A percentile compares a stretch with the other conserved stretches of the same genome.
phyloP scores from a whole-genome alignment of 306 rosid genomes.

The Cucumis hystrix region DNA sequence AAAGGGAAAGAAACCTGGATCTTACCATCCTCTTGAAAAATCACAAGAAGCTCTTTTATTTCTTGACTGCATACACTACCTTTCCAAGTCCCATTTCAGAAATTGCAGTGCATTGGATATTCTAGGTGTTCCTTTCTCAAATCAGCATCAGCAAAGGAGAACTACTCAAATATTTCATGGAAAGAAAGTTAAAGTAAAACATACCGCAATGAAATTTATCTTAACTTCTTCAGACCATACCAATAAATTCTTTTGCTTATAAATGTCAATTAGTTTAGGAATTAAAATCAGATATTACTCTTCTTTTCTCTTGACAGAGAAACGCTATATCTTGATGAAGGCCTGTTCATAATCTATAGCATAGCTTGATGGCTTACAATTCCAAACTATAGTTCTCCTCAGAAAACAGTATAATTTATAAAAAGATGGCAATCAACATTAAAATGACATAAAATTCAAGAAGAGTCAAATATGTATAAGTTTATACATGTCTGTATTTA shows the following conservation, averaged over 20 bases:
- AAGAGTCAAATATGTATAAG: background rate
- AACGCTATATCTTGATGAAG: background rate
- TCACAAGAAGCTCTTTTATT: background rate
- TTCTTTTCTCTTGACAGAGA: too few relatives aligned
- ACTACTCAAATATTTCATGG: background rate
- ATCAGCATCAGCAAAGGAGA: background rate
- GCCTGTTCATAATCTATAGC: background rate
- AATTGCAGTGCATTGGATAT: background rate
- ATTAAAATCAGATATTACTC: too few relatives aligned
- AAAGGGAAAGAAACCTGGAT: background rate
- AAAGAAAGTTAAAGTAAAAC: background rate
- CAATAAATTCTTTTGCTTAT: background rate
- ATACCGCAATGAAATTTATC: too few relatives aligned
- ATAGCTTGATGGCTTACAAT: background rate
- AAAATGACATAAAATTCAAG: background rate
- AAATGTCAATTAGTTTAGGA: background rate
- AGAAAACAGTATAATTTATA: background rate
- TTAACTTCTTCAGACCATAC: too few relatives aligned
- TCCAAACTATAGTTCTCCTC: background rate
- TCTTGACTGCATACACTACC: background rate
- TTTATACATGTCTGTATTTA: background rate
- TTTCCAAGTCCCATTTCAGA: background rate
- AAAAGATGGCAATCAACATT: background rate
- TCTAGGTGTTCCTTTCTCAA: background rate
- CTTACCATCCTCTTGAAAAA: background rate